Base-by-base conservation (phyloP, 352 stramenopile genomes). In the Phytophthora megakarya region DNA sequence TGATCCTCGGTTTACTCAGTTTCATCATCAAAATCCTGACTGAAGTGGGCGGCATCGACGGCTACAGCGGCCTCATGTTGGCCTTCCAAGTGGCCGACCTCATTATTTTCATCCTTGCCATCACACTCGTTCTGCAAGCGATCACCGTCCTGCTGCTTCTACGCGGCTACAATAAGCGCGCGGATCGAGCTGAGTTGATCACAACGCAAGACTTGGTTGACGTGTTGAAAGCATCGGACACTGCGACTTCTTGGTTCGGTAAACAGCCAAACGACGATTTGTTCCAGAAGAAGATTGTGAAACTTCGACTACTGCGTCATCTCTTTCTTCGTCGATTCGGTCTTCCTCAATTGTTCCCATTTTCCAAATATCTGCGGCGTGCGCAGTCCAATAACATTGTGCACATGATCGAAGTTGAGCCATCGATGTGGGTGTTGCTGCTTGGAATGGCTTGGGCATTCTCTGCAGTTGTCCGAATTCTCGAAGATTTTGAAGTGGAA, bases 351-450 rank as follows among this genome's bases (percentile, higher is more conserved):
- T 63, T 86, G 6, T 81, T 81, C 32, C 75, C 79, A 2, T 90
- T 89, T 46, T 74, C 76, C 57, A 92, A 92, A 58, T 92, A 92
- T 53, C 44, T 92, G 2, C 65, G 79, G 6, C 77, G 86, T 26
- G 75, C 80, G 2, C 81, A 90, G 42, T 78, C 81, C 44, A 88
- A 84, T 62, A 80, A 88, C 53, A 88, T 92, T 54, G 78, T 73
- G 9, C 75, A 92, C 66, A 81, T 89, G 70, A 86, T 92, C 43
- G 81, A 92, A 37, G 81, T 92, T 1, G 59, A 89, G 42, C 72
- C 86, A 19, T 84, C 78, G 3, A 88, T 78, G 60, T 90, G 77
- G 80, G 21, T 86, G 23, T 23, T 89, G 10, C 64, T 89, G 12
- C 56, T 89, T 8, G 51, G 52, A 5, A 67, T 84, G 28, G 71